Percentiles rank a stretch among this genome's conserved stretches.
phyloP scores from a whole-genome alignment of 2,329 filamentous ascomycete species.

The Microsporum audouinii region DNA sequence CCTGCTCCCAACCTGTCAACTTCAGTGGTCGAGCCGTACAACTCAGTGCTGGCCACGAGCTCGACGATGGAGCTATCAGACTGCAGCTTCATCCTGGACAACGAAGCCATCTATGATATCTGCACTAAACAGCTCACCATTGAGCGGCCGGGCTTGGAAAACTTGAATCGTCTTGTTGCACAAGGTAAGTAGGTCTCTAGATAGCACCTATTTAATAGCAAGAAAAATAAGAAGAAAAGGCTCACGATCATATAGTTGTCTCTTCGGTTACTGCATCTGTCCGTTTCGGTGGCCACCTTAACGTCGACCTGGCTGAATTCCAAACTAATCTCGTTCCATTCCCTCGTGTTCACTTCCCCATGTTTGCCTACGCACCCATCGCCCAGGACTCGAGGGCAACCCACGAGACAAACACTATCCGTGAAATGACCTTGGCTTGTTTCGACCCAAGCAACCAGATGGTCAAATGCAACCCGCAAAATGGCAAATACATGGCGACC shows the following conservation, averaged over 20 bases:
- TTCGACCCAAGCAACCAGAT: constrained; percentile 60
- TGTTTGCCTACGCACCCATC: constrained; percentile 55
- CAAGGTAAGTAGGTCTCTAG: constrained; percentile 45
- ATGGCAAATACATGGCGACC: constrained; percentile 59
- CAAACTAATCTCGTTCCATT: constrained; percentile 59
- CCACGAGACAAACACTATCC: constrained; percentile 89
- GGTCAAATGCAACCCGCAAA: constrained; percentile 55
- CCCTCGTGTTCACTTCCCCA: constrained; percentile 55
- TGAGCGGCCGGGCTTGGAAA: constrained; percentile 52
- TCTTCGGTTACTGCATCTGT: constrained; percentile 55
- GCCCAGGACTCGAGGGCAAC: constrained; percentile 59
- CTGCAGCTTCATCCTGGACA: constrained; percentile 58
- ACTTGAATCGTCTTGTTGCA: constrained; percentile 55
- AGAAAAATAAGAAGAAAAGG: constrained; percentile 18
- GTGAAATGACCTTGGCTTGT: constrained; percentile 56
- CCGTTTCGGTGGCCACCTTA: constrained; percentile 54
- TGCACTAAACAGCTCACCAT: constrained; percentile 55
- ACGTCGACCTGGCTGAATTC: constrained; percentile 58
- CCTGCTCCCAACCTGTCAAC: constrained; percentile 53
- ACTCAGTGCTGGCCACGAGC: constrained; percentile 45
- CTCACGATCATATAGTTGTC: constrained; percentile 44
- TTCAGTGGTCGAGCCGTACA: constrained; percentile 59
- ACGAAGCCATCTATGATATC: constrained; percentile 58
- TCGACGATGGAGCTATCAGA: constrained; percentile 58
- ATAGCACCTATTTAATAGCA: not conserved